Base-by-base conservation (phyloP, 805 yeast species). In the Monosporozyma unispora region DNA sequence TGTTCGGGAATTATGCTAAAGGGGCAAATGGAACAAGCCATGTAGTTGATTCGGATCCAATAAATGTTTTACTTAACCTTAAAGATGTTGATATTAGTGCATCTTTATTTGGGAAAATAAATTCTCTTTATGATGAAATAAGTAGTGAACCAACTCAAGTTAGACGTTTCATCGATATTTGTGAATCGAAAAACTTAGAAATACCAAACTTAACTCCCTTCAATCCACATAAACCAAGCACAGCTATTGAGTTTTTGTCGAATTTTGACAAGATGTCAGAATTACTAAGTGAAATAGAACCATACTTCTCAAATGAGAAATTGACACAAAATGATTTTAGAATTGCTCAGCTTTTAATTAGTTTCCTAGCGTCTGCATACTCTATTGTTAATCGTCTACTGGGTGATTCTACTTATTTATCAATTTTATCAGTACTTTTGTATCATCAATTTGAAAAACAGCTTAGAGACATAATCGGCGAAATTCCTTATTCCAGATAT, bases 41-140 rank as follows among this genome's bases (percentile, higher is more conserved):
- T 12, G 7, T 9, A 10, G 19, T 19, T 10, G 47, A 46, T 11
- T 47, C 43, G 2, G 38, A 39, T n/a, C n/a, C 42, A 21, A 46
- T 54, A 11, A 55, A 56, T 44, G 12, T 37, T 22, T 19, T 55
- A 14, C 11, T 51, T 3, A 44, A 53, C 21, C 37, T 56, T 16
- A 29, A 50, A 10, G 9, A 46, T n/a, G 40, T 51, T 11, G 55
- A 56, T 45, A 44, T 52, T 5, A 19, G 46, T 16, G 31, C 49
- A 18, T 50, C 59, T 2, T 44, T 56, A 4, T 54, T 55, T 42
- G 52, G 50, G 3, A 54, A 52, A 38, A 56, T 56, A 3, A 52
- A 50, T 19, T 38, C 50, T n/a, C 55, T 51, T 28, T 47, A 50
- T n/a, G 43, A 48, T 19, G 58, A 55, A 37, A 27, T 56, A 16